These are phyloP conservation scores for Zymoseptoria tritici DNA, from an alignment of 2,329 filamentous ascomycete species.

Conservation along the genomic window DNA sequence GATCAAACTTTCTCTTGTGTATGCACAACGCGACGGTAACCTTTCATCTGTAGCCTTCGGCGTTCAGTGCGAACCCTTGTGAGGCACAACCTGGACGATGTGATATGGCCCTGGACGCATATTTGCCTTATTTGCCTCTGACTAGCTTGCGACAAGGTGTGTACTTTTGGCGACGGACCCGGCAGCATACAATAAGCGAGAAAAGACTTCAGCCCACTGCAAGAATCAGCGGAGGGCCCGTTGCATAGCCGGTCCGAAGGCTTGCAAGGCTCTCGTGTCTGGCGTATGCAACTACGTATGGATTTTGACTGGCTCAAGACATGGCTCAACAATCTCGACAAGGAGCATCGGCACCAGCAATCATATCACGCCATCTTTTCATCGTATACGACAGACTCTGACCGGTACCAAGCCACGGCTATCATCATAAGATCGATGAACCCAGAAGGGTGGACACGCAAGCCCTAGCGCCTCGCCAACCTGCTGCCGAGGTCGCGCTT, in stretches of 20 bases:
- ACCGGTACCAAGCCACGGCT: not conserved
- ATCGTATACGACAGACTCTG: not conserved
- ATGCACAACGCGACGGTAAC: not conserved
- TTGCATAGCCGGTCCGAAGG: not conserved
- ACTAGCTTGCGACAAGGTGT: not conserved
- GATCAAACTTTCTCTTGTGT: not conserved
- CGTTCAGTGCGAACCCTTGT: too few species aligned
- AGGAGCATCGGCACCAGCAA: too few species aligned
- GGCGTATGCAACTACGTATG: not conserved
- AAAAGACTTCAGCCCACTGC: not conserved
- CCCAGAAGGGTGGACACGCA: not conserved
- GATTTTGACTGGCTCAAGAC: too few species aligned
- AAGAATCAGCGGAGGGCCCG: not conserved
- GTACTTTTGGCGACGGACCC: not conserved
- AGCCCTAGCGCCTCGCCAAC: not conserved
- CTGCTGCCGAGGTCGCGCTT: not conserved
- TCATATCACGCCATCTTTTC: too few species aligned
- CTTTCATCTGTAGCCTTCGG: too few species aligned
- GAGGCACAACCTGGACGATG: not conserved
- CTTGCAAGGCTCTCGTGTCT: not conserved
- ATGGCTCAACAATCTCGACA: too few species aligned
- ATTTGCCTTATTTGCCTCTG: not conserved
- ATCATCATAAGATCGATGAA: not conserved
- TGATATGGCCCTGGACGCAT: not conserved
- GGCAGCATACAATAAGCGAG: not conserved